Evolutionary conservation across 179 eudicot genomes (phyloP).

Genomic region (Drosera spatulata): DNA sequence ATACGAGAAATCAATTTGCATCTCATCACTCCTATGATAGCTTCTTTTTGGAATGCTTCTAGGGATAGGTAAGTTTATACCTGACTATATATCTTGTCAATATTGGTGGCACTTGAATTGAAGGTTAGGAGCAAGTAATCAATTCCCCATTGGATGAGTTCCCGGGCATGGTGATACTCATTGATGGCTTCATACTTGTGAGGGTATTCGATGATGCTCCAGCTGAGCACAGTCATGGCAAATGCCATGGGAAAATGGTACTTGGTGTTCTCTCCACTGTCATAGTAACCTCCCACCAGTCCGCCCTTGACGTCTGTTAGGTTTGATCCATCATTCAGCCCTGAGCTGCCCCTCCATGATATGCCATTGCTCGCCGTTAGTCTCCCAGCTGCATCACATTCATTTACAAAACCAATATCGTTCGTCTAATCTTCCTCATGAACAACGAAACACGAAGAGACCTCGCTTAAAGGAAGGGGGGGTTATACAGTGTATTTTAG

Average conservation of each 20-base stretch:
- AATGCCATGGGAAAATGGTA: conserved; percentile 72
- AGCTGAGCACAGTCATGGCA: conserved; percentile 78
- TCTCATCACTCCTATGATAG: too few species aligned
- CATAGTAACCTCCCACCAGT: conserved; percentile 77
- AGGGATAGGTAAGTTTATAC: conserved; percentile 12
- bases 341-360: conserved; percentile 72
- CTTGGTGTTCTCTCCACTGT: conserved; percentile 66
- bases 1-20: too few species aligned
- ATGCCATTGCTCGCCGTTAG: conserved; percentile 42
- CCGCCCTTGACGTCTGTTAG: conserved; percentile 45
- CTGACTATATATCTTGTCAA: conserved; percentile 51
- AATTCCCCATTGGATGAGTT: conserved; percentile 81
- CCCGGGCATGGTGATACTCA: conserved; percentile 52
- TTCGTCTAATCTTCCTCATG: too few species aligned
- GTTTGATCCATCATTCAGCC: conserved; percentile 48
- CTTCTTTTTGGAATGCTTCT: too few species aligned
- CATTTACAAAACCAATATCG: too few species aligned
- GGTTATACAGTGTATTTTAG: too few species aligned
- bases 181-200: conserved; percentile 43
- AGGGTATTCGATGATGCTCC: conserved; percentile 79
- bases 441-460: too few species aligned
- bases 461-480: too few species aligned
- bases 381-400: conserved; percentile 43
- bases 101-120: conserved; percentile 41
- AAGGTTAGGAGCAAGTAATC: conserved; percentile 73